A percentile compares a stretch with the other conserved stretches of the same genome.
These are phyloP conservation scores for Ophiostoma montium DNA, from an alignment of 2,329 filamentous ascomycete genomes.

Conservation along the genomic window DNA sequence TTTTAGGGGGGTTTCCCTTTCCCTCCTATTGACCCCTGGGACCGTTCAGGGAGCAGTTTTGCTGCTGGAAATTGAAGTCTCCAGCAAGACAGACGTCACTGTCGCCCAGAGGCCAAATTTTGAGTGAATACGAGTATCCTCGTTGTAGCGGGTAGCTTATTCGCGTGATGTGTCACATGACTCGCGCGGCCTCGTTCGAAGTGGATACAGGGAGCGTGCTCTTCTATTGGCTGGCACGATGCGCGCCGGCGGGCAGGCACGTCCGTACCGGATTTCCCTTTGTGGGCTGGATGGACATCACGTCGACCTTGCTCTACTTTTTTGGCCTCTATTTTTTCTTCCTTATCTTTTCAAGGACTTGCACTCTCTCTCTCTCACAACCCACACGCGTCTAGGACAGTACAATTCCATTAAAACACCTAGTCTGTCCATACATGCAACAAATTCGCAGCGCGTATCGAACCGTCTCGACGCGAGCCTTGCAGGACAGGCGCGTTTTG, in stretches of 20 bases:
- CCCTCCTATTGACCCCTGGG: not conserved
- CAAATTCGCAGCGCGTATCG: not conserved
- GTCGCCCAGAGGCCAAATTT: not conserved
- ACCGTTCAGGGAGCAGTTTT: not conserved
- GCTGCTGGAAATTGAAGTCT: not conserved
- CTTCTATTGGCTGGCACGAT: not conserved
- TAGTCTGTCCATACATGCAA: no score
- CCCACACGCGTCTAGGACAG: constrained; percentile 1
- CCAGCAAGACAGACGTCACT: not conserved
- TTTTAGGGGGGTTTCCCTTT: not conserved
- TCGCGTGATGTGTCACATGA: not conserved
- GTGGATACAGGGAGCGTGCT: no score
- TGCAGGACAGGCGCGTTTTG: constrained; percentile 7
- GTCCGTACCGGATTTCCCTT: no score
- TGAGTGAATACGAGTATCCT: no score
- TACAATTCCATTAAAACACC: no score
- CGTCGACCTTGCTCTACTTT: not conserved
- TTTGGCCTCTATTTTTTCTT: not conserved
- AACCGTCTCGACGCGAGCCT: not conserved
- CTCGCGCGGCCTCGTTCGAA: no score
- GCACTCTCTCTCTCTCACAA: not conserved
- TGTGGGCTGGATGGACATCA: not conserved
- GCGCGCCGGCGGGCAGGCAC: not conserved
- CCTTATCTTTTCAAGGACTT: no score
- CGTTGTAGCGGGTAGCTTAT: no score